Percentiles rank a stretch among this genome's conserved stretches.
Evolutionary conservation across 305 asterid species (phyloP).

Genomic region (Rubia occidens): DNA sequence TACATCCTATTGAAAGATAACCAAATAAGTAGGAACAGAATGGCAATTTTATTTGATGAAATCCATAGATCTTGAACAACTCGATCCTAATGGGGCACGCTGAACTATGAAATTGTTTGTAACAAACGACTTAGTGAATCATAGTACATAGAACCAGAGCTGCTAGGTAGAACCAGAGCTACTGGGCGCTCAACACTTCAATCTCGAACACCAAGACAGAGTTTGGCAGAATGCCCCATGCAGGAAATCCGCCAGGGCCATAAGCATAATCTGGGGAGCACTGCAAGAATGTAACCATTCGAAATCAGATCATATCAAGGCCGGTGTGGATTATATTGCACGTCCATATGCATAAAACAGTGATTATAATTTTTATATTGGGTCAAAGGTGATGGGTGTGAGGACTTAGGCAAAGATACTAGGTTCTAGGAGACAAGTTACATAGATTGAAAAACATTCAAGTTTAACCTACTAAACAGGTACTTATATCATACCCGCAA

Average conservation of each 20-base stretch:
- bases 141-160: neutral
- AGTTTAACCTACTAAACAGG: neutral
- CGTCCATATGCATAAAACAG: neutral
- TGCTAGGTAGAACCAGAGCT: neutral
- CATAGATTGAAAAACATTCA: neutral
- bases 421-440: neutral
- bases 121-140: slow-evolving; percentile 1
- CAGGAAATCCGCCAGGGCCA: slow-evolving; percentile 72
- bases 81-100: neutral
- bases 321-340: too few relatives aligned
- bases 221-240: slow-evolving; percentile 94
- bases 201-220: slow-evolving; percentile 75
- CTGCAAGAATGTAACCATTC: slow-evolving; percentile 35
- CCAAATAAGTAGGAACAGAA: neutral
- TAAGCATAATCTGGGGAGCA: slow-evolving; percentile 94
- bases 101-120: neutral
- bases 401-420: neutral
- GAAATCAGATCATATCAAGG: neutral
- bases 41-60: neutral
- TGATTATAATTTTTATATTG: neutral
- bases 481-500: slow-evolving; percentile 35
- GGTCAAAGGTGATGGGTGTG: neutral
- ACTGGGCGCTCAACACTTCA: slow-evolving; percentile 63
- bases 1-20: neutral
- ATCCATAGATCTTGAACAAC: neutral